A percentile compares a stretch with the other conserved stretches of the same genome.
Conservation (phyloP, 371 early-diverging fungal genomes). For the Entomophthora muscae region DNA sequence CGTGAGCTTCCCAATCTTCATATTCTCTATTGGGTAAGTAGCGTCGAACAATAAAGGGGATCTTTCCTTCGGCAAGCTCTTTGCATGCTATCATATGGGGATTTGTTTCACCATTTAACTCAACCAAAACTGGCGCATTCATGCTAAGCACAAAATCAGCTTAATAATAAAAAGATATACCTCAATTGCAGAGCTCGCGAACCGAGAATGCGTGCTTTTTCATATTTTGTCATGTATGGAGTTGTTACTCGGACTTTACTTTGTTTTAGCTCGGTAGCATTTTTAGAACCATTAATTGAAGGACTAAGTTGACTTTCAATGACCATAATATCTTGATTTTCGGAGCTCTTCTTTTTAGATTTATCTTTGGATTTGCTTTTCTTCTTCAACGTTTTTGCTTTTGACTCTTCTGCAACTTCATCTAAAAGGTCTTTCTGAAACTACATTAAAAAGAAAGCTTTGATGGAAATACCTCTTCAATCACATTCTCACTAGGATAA, state of each 20-base stretch:
- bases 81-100: constrained; percentile 96
- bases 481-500: too few relatives aligned
- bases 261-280: background rate
- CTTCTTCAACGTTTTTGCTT: background rate
- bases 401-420: too few relatives aligned
- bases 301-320: background rate
- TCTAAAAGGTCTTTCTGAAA: too few relatives aligned
- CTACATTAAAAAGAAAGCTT: too few relatives aligned
- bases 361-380: background rate
- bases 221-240: constrained; percentile 99
- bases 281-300: background rate
- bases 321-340: background rate
- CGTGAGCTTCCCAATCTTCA: constrained; percentile 96
- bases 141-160: constrained; percentile 33
- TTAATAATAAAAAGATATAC: constrained; percentile 15
- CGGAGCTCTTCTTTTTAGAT: background rate
- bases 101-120: constrained; percentile 92
- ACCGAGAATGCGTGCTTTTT: constrained; percentile 94
- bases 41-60: constrained; percentile 91
- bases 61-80: constrained; percentile 88
- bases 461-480: too few relatives aligned
- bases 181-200: constrained; percentile 73
- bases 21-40: constrained; percentile 92
- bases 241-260: constrained; percentile 75
- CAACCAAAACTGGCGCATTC: constrained; percentile 98